Conservation (phyloP, 495 filamentous ascomycete genomes). For the Chaetomidium leptoderma region DNA sequence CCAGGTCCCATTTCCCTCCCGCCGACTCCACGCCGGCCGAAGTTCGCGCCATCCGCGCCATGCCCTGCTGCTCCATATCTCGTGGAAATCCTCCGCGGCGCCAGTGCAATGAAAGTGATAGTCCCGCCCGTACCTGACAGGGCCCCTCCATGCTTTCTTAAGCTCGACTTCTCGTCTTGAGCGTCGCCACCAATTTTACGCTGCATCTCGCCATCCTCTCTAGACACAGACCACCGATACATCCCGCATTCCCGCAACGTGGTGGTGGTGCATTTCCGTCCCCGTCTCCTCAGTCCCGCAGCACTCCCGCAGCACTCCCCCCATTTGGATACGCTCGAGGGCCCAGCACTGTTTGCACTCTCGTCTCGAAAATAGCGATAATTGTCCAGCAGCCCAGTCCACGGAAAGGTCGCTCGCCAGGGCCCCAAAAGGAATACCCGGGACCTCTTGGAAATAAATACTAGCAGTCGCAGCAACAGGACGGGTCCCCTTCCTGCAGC, state of each 20-base stretch:
- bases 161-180: not conserved
- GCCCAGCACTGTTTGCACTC: too few relatives aligned
- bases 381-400: too few relatives aligned
- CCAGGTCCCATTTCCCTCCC: conserved; percentile 2
- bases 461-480: too few relatives aligned
- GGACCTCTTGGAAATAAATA: not conserved
- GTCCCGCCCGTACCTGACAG: conserved; percentile 5
- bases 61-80: not conserved
- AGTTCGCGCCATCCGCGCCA: conserved; percentile 15
- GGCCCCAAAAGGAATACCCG: not conserved
- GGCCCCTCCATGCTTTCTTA: conserved; percentile 1
- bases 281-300: conserved; percentile 3
- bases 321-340: too few relatives aligned
- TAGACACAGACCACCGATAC: not conserved
- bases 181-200: not conserved
- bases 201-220: conserved; percentile 1
- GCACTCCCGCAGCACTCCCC: not conserved
- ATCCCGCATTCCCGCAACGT: conserved; percentile 6
- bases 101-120: not conserved
- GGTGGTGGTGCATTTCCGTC: not conserved
- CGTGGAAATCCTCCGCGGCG: not conserved
- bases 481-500: not conserved
- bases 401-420: not conserved
- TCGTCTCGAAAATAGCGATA: too few relatives aligned
- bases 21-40: conserved; percentile 9